Evolutionary conservation across 768 basidiomycete genomes (phyloP).

Genomic region (Serpula lacrymans): DNA sequence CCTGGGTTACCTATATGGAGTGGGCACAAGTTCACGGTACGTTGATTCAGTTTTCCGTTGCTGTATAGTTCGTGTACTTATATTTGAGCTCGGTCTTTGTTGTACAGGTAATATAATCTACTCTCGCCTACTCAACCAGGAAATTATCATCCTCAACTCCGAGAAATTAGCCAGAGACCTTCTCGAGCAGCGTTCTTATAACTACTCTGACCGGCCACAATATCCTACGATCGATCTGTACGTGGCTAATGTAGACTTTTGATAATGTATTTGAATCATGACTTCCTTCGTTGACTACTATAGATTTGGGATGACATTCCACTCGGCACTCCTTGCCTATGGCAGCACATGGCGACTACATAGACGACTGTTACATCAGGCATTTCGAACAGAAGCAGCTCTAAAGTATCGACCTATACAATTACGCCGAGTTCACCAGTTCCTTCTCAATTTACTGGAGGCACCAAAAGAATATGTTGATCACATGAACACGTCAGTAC

Average conservation of each 20-base stretch:
- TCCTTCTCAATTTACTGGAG: slow-evolving; percentile 14
- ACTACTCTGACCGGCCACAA: slow-evolving; percentile 35
- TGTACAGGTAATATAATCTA: slow-evolving; percentile 27
- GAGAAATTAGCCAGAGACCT: slow-evolving; percentile 28
- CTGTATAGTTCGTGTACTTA: too few species aligned
- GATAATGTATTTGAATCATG: not conserved
- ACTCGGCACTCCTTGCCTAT: not conserved
- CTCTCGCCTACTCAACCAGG: slow-evolving; percentile 21
- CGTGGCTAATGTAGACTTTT: not conserved
- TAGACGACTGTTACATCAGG: slow-evolving; percentile 4
- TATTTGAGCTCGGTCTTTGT: not conserved
- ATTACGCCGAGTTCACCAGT: not conserved
- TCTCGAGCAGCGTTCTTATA: slow-evolving; percentile 35
- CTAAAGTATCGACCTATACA: slow-evolving; percentile 3
- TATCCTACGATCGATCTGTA: slow-evolving; percentile 2
- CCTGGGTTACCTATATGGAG: slow-evolving; percentile 29
- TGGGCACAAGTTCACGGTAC: slow-evolving; percentile 27
- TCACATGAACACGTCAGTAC: slow-evolving; percentile 14
- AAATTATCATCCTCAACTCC: slow-evolving; percentile 33
- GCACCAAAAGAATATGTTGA: too few species aligned
- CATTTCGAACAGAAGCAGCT: slow-evolving; percentile 9
- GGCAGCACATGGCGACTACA: not conserved
- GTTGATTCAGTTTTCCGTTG: not conserved
- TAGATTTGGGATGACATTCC: not conserved
- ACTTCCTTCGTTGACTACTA: not conserved